These are phyloP conservation scores for Orbilia oligospora DNA, from an alignment of 2,329 filamentous ascomycete genomes.

Conservation along the genomic window DNA sequence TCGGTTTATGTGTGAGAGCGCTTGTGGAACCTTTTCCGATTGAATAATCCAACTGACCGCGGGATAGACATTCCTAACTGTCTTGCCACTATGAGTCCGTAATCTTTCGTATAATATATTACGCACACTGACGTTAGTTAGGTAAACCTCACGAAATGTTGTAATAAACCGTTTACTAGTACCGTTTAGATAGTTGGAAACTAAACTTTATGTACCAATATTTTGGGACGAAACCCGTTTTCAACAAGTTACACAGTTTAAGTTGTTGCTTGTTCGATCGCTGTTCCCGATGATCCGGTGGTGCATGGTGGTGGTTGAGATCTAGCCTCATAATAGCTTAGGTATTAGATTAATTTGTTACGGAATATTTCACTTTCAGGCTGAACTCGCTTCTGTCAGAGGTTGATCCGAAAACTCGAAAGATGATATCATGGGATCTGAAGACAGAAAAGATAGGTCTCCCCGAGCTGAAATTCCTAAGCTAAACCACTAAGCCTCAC, in stretches of 20 bases:
- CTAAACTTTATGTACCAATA: slow-evolving; percentile 1
- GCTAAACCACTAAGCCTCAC: slow-evolving; percentile 25
- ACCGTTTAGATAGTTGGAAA: background rate
- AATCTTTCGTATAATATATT: slow-evolving; percentile 9
- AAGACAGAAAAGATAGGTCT: slow-evolving; percentile 13
- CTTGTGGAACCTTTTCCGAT: slow-evolving; percentile 48
- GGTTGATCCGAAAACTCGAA: slow-evolving; percentile 28
- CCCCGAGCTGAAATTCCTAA: slow-evolving; percentile 18
- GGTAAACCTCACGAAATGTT: background rate
- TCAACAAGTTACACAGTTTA: slow-evolving; percentile 11
- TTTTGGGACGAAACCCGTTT: slow-evolving; percentile 25
- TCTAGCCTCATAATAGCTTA: slow-evolving; percentile 34
- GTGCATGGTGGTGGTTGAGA: slow-evolving; percentile 16
- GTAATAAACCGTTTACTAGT: slow-evolving; percentile 1
- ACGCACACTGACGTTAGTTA: slow-evolving; percentile 25
- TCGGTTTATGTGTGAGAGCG: slow-evolving; percentile 19
- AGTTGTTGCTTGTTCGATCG: slow-evolving; percentile 3
- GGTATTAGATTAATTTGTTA: slow-evolving; percentile 31
- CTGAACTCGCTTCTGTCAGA: slow-evolving; percentile 38
- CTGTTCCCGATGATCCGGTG: slow-evolving; percentile 40
- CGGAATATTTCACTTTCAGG: slow-evolving; percentile 59
- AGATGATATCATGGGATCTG: slow-evolving; percentile 42
- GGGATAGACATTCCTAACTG: slow-evolving; percentile 56
- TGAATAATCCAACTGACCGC: slow-evolving; percentile 44
- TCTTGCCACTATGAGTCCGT: slow-evolving; percentile 18